Evolutionary conservation across 257 asterid species (phyloP).

Genomic region (Ajuga chamaepitys): DNA sequence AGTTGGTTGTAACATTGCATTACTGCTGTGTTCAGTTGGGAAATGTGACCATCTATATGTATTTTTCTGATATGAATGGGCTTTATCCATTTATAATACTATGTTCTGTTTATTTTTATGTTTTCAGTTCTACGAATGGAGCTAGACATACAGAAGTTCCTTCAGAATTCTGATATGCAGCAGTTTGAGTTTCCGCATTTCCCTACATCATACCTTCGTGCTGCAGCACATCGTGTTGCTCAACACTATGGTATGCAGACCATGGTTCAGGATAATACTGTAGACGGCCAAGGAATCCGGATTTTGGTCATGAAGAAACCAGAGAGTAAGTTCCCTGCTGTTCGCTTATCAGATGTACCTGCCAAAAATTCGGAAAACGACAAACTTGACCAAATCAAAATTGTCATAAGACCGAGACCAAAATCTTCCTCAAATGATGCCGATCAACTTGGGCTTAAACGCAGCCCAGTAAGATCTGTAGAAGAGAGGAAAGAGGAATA

Average conservation of each 20-base stretch:
- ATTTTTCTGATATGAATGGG: not conserved
- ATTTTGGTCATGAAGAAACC: constrained; percentile 66
- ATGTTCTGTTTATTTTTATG: not conserved
- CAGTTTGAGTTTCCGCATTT: constrained; percentile 86
- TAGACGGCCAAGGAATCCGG: constrained; percentile 68
- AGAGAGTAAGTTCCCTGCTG: constrained; percentile 66
- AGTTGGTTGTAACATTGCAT: not conserved
- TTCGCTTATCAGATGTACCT: constrained; percentile 76
- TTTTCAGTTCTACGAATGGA: constrained; percentile 90
- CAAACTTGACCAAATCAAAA: constrained; percentile 49
- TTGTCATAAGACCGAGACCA: constrained; percentile 71
- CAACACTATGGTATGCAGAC: constrained; percentile 93
- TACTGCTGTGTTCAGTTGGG: not conserved
- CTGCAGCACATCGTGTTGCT: constrained; percentile 97
- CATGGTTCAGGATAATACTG: constrained; percentile 54
- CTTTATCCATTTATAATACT: not conserved
- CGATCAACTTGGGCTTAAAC: constrained; percentile 49
- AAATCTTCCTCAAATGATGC: constrained; percentile 37
- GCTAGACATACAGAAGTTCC: constrained; percentile 72
- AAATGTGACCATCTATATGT: not conserved
- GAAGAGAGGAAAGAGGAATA: constrained; percentile 98
- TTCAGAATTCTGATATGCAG: constrained; percentile 51
- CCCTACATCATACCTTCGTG: constrained; percentile 93
- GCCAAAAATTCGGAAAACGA: constrained; percentile 59
- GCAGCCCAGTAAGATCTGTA: constrained; percentile 62